A percentile compares a stretch with the other conserved stretches of the same genome.
These are phyloP conservation scores for Byssoonygena ceratinophila DNA, from an alignment of 2,329 filamentous ascomycete species.

Conservation along the genomic window DNA sequence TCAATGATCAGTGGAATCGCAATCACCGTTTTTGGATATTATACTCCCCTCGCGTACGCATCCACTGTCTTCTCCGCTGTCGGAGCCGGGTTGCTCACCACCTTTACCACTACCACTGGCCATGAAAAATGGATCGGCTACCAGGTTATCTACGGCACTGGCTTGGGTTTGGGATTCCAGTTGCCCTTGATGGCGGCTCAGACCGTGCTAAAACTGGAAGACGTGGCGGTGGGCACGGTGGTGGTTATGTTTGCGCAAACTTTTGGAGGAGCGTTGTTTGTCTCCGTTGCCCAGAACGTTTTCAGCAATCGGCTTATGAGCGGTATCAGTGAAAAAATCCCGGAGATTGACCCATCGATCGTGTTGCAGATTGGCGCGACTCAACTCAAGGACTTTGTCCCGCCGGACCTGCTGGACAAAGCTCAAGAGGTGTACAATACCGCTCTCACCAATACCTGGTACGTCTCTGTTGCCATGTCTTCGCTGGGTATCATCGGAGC, in stretches of 20 bases:
- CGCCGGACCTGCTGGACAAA: slow-evolving; percentile 38
- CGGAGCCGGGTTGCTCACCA: slow-evolving; percentile 25
- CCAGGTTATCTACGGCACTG: slow-evolving; percentile 22
- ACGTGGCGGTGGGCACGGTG: slow-evolving; percentile 19
- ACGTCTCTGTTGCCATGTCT: slow-evolving; percentile 48
- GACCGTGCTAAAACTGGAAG: slow-evolving; percentile 17
- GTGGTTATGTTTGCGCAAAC: slow-evolving; percentile 21
- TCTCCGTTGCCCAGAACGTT: slow-evolving; percentile 20
- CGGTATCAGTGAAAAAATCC: slow-evolving; percentile 18
- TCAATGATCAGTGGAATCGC: slow-evolving; percentile 15
- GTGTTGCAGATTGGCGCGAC: slow-evolving; percentile 46
- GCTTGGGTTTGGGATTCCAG: slow-evolving; percentile 21
- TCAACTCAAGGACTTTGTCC: slow-evolving; percentile 46
- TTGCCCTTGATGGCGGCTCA: slow-evolving; percentile 19
- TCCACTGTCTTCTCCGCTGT: slow-evolving; percentile 20
- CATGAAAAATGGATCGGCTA: slow-evolving; percentile 23
- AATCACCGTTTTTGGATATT: slow-evolving; percentile 18
- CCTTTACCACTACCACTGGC: slow-evolving; percentile 20
- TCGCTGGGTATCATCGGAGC: slow-evolving; percentile 47
- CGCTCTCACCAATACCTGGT: slow-evolving; percentile 49
- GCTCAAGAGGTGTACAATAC: slow-evolving; percentile 56
- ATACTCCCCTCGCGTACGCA: slow-evolving; percentile 20
- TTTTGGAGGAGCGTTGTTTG: slow-evolving; percentile 20
- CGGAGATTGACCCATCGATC: slow-evolving; percentile 34
- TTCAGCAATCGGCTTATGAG: slow-evolving; percentile 17